Base-by-base conservation (phyloP, 2,329 filamentous ascomycete genomes). In the Sphaerulina musiva region DNA sequence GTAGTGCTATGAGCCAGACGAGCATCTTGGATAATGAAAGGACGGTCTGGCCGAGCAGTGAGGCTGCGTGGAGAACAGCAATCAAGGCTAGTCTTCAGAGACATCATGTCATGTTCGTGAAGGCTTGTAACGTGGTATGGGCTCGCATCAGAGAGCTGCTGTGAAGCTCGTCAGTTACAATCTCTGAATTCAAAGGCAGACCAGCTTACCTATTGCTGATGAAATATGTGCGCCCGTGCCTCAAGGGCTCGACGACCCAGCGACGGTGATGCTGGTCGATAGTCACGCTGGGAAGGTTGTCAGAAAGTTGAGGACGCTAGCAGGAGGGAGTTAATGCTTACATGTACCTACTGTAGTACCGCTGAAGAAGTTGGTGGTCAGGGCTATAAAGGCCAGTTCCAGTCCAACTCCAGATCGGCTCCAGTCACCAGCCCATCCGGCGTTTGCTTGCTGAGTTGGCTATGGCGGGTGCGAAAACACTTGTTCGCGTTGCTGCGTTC, bases 401-500 rank as follows among this genome's bases (percentile, higher is more conserved):
- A 43, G 47, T 20, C 20, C 20, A 20, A 4, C 20, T 36, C 48
- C 38, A 44, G 39, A 44, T 26, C 36, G 29, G 10, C 41, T 42
- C 48, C 40, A 38, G 23, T 44, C 6, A 31, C 23, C 41, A 38
- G 46, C 23, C 41, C 34, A 23, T 34, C 23, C 23, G 14, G n/a
- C 17, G 17, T 39, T 39, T 36, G 38, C 48, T 9, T 44, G 42
- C 8, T 6, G 36, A 12, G 12, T 26, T 12, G 14, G 9, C 31
- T 20, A 20, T 32, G n/a, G 14, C 29, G 12, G 23, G 41, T 14
- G 23, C 6, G 41, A 20, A 10, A 7, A 14, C 2, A 11, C 2
- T 23, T n/a, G 41, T 12, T 6, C 48, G 11, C 48, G 41, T 51
- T 34, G 48, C 48, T 51, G 48, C 40, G 31, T 40, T 51, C 48